Conservation (phyloP, 805 yeast genomes). For the Pichia gijzeniarum region DNA sequence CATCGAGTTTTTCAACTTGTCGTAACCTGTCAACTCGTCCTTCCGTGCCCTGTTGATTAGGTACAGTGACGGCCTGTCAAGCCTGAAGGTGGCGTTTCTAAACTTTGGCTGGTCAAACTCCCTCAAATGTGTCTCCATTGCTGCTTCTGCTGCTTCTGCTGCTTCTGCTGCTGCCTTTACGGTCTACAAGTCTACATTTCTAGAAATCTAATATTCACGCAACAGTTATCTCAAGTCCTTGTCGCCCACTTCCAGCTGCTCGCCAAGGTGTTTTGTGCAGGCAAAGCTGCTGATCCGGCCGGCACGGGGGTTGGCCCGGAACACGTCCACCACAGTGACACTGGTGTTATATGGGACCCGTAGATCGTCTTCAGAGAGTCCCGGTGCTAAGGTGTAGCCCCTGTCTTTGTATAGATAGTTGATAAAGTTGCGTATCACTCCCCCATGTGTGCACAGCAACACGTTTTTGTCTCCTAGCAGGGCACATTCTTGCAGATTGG, state of each 20-base stretch:
- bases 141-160: conserved; percentile 2
- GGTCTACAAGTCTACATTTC: not conserved
- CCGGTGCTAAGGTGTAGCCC: not conserved
- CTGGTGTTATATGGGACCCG: conserved; percentile 63
- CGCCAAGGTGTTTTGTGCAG: conserved; percentile 65
- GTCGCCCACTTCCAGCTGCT: conserved; percentile 29
- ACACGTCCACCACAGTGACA: conserved; percentile 57
- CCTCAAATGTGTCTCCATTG: conserved; percentile 20
- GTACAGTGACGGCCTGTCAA: conserved; percentile 69
- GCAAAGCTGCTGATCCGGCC: conserved; percentile 47
- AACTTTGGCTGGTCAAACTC: conserved; percentile 52
- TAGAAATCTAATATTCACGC: too few relatives aligned
- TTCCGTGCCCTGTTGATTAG: conserved; percentile 59
- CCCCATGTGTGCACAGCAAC: conserved; percentile 72
- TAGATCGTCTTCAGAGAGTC: not conserved
- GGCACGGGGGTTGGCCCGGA: conserved; percentile 22
- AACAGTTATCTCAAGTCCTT: conserved; percentile 5
- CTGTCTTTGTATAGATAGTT: conserved; percentile 35
- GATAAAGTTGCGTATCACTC: conserved; percentile 59
- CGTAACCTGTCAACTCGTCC: conserved; percentile 43
- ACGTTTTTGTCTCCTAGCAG: conserved; percentile 39
- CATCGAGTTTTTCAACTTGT: conserved; percentile 60
- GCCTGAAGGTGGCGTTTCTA: conserved; percentile 56
- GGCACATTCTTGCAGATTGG: conserved; percentile 34
- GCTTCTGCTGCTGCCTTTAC: not conserved